Evolutionary conservation across 2,329 filamentous ascomycete genomes (phyloP).

Genomic region (Sphaerulina vaccinii): DNA sequence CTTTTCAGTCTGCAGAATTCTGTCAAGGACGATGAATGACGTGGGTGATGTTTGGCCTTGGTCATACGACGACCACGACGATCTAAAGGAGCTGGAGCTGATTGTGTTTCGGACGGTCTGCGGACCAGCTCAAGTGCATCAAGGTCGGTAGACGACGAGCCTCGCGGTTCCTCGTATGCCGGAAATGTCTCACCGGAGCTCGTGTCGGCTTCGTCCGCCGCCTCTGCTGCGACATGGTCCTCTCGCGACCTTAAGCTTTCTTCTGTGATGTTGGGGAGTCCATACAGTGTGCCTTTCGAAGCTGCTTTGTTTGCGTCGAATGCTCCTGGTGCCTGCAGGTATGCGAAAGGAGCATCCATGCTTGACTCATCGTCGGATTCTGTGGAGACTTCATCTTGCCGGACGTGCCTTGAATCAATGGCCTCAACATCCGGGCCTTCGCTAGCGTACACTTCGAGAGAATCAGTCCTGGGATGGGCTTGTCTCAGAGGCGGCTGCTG

Average conservation of each 20-base stretch:
- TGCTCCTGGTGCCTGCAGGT: neutral
- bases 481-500: neutral
- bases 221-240: neutral
- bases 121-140: constrained; percentile 2
- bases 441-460: neutral
- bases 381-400: neutral
- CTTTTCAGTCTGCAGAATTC: constrained; percentile 18
- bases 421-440: neutral
- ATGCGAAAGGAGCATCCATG: neutral
- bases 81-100: constrained; percentile 5
- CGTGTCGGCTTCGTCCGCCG: neutral
- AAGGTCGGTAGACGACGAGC: neutral
- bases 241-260: constrained; percentile 6
- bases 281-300: neutral
- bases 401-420: no score
- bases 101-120: constrained; percentile 3
- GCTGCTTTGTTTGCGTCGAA: neutral
- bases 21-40: constrained; percentile 22
- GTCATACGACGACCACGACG: constrained; percentile 14
- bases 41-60: constrained; percentile 14
- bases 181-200: neutral
- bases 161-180: neutral
- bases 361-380: neutral
- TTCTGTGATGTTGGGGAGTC: constrained; percentile 5
- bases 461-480: neutral